Conservation (phyloP, 1,284 basidiomycete species). For the Tilletiaria anomala region DNA sequence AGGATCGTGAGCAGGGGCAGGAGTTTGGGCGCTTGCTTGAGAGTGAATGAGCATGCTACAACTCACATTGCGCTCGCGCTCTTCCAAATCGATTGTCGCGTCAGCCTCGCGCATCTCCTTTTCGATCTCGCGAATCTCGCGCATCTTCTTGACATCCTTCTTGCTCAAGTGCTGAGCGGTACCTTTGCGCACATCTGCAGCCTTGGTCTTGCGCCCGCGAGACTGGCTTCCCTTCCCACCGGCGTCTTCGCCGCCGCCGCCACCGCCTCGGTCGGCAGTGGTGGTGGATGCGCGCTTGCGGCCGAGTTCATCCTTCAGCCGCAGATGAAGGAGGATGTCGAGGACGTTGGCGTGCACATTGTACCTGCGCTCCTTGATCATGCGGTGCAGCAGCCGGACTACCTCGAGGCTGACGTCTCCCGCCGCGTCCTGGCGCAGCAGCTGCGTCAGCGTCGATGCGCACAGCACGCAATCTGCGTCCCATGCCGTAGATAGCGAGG, state of each 20-base stretch:
- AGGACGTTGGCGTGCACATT: conserved; percentile 79
- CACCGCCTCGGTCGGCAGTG: conserved; percentile 44
- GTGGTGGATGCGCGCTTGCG: conserved; percentile 55
- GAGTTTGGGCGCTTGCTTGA: background rate
- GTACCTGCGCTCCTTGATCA: conserved; percentile 87
- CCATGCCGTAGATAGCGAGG: conserved; percentile 8
- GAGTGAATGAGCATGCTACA: background rate
- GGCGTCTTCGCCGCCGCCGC: conserved; percentile 44
- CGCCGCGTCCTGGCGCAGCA: conserved; percentile 65
- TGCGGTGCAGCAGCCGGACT: conserved; percentile 79
- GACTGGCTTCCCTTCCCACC: conserved; percentile 50
- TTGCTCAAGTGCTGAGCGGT: conserved; percentile 28
- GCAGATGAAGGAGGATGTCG: conserved; percentile 67
- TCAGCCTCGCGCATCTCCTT: conserved; percentile 50
- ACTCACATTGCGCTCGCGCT: conserved; percentile 64
- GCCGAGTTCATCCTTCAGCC: conserved; percentile 73
- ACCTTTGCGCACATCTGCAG: conserved; percentile 29
- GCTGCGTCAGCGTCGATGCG: conserved; percentile 59
- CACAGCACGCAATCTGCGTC: conserved; percentile 62
- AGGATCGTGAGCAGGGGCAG: background rate
- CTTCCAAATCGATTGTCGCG: conserved; percentile 83
- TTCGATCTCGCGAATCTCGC: conserved; percentile 27
- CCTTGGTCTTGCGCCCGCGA: conserved; percentile 17
- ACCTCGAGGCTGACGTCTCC: conserved; percentile 72
- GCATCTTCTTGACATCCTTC: conserved; percentile 30